Evolutionary conservation across 192 early-diverging fungal genomes (phyloP), one percentile per base, ranked within the genome.

Genomic region (Coemansia sp.): DNA sequence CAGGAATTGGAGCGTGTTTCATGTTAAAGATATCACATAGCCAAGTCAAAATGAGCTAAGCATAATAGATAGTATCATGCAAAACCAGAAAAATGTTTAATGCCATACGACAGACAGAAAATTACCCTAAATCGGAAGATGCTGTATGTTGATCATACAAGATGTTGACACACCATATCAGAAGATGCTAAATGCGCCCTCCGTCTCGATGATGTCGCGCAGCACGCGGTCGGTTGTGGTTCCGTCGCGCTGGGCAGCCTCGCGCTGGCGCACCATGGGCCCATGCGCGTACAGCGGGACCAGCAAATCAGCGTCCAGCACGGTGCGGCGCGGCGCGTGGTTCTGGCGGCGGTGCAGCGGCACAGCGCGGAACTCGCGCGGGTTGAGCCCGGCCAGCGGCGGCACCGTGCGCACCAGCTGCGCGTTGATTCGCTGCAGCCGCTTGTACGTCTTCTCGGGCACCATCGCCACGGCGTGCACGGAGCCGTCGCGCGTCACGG

Each of bases 401-500:
- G 88, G 87, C 5, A 94, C 47, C 35, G 85, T 84, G 43, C 88
- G 90, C 3, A 93, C 89, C 70, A 99, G 81, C 29, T 91, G 88
- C n/a, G 87, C 81, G 59, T 91, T 91, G 16, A 99, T 69, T 2
- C 87, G 85, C 30, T 88, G 86, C 24, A 97, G 67, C 19, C 97
- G 86, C 76, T 96, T 97, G 70, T 90, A 98, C 23, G 90, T 84
- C 69, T 91, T 95, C 69, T 99, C 97, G 0, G 92, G 83, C 22
- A 97, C 82, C 16, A 95, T 65, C 9, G 67, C 44, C 45, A 74
- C 67, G 1, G 57, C 66, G 23, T 61, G 61, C 9, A 73, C 47
- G 22, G 54, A 49, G n/a, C 65, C 58, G 2, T 58, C 33, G 3
- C 50, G 65, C 8, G 75, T 81, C 23, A 44, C 79, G 27, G 80